Evolutionary conservation across 2,329 filamentous ascomycete species (phyloP).

Genomic region (Ophiostoma ips): DNA sequence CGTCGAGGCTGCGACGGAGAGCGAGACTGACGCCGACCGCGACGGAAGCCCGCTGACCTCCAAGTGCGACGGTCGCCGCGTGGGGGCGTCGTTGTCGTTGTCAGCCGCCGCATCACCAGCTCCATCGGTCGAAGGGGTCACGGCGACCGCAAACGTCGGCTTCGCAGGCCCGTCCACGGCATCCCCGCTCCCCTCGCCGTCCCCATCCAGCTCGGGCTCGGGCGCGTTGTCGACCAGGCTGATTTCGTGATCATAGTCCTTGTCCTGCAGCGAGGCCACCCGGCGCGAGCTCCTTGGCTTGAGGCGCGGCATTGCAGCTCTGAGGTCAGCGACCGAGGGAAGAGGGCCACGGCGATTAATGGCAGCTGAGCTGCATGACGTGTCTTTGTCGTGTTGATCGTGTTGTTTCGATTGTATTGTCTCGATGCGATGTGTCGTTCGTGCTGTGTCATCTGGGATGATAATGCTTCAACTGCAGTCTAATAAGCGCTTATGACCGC

Average conservation of each 20-base stretch:
- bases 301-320: conserved; percentile 25
- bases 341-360: neutral
- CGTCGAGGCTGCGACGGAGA: neutral
- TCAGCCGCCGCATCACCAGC: neutral
- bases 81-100: neutral
- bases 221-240: conserved; percentile 44
- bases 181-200: neutral
- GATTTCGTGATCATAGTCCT: conserved; percentile 60
- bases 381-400: too few relatives aligned
- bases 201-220: neutral
- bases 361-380: neutral
- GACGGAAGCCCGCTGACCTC: too few relatives aligned
- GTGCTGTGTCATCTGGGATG: neutral
- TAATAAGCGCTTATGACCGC: too few relatives aligned
- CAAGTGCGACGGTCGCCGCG: neutral
- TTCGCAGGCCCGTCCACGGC: neutral
- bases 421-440: too few relatives aligned
- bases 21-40: conserved; percentile 1
- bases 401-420: too few relatives aligned
- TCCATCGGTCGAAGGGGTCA: neutral
- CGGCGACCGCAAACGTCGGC: neutral
- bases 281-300: conserved; percentile 39
- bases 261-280: conserved; percentile 38
- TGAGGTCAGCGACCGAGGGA: too few relatives aligned
- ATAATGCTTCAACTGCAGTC: too few relatives aligned